Base-by-base conservation (phyloP, 768 basidiomycete genomes). In the Podaxis sp. region DNA sequence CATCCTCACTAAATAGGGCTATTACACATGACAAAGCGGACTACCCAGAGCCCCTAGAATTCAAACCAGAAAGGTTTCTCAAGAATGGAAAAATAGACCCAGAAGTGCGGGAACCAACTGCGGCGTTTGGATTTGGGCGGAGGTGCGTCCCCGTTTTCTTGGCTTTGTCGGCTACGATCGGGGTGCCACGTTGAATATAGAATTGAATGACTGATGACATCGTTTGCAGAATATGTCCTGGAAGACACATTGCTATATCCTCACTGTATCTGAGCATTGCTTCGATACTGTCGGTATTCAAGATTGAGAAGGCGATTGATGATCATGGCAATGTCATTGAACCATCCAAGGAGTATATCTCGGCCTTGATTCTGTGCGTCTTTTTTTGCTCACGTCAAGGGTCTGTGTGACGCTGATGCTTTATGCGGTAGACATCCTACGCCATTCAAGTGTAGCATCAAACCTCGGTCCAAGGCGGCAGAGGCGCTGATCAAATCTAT, bases 291-390 rank as follows among this genome's bases (percentile, higher is more conserved):
- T 51, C 65, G 25, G 61, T 60, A 28, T 68, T 66, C 42, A 61
- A 65, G 36, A 60, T 70, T 7, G 64, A 64, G 27, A 68, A 69
- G 47, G 67, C 70, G n/a, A 63, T 68, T 3, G 68, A 71, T 60
- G 67, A 69, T 27, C 61, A 67, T 57, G 70, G 71, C 25, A 63
- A 67, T 9, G 40, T 61, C 2, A 58, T 71, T 14, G 69, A 68
- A 50, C 71, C 71, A 6, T 64, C 62, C 23, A 62, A 66, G 46
- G 61, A 69, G 11, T 72, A 62, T 40, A 65, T 69, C 21, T 71
- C 71, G 18, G 64, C 70, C 10, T 66, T 72, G 42, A 68, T 71
- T 54, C 65, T 68, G 70, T 72, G 27, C 37, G 65, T 62, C 23
- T 47, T 47, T 18, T 44, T 56, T 46, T 59, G 35, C 36, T 44